Percentiles rank a stretch among this genome's conserved stretches.
Conservation (phyloP, 176 grass and related monocot species). For the Oropetium thomaeum region DNA sequence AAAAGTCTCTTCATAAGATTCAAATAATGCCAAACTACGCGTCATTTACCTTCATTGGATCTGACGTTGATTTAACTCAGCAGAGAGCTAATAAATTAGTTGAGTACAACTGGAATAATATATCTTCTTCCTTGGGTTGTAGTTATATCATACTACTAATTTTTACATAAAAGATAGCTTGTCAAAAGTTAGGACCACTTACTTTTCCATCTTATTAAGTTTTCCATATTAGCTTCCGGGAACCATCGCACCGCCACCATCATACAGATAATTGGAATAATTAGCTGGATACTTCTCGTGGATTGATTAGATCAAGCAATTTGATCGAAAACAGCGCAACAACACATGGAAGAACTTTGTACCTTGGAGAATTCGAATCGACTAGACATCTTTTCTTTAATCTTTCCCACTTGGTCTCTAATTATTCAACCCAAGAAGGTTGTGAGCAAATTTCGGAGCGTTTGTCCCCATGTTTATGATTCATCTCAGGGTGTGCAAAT, state of each 20-base stretch:
- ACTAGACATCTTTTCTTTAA: conserved; percentile 43
- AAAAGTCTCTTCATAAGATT: background rate
- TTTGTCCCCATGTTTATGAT: background rate
- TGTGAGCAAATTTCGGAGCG: conserved; percentile 5
- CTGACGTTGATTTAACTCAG: background rate
- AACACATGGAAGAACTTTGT: conserved; percentile 36
- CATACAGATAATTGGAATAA: too few relatives aligned
- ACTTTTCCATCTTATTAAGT: background rate
- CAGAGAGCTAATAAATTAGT: too few relatives aligned
- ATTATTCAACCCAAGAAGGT: background rate
- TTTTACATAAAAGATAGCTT: background rate
- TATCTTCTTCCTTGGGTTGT: too few relatives aligned
- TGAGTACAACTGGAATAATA: too few relatives aligned
- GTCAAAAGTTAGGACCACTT: background rate
- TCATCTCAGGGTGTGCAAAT: background rate
- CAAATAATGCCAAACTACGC: background rate
- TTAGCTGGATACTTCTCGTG: background rate
- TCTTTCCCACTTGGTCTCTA: background rate
- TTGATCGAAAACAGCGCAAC: conserved; percentile 27
- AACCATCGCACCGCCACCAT: conserved; percentile 18
- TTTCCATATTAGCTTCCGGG: conserved; percentile 19
- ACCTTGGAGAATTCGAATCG: background rate
- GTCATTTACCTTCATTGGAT: background rate
- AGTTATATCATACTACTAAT: background rate
- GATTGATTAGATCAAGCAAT: conserved; percentile 28